Evolutionary conservation across 129 eudicot genomes (phyloP).

Genomic region (Tagetes patula): DNA sequence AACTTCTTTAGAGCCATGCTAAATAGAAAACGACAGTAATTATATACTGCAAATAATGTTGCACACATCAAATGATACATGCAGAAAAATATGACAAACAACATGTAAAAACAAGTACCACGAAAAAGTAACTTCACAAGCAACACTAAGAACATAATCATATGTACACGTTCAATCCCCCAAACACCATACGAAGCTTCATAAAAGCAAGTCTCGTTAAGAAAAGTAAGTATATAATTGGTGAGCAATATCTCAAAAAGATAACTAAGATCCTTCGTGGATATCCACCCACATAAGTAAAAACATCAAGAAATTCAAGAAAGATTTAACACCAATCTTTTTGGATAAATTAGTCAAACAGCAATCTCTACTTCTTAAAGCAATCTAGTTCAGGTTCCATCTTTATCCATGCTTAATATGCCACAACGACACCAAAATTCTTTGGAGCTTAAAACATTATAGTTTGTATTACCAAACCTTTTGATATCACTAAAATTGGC

Average conservation of each 20-base stretch:
- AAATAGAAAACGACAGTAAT: neutral
- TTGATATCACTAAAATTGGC: slow-evolving; percentile 9
- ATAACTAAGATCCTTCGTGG: neutral
- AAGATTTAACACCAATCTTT: slow-evolving; percentile 11
- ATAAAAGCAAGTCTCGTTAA: neutral
- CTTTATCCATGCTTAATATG: slow-evolving; percentile 1
- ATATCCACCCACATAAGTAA: neutral
- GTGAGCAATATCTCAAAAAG: slow-evolving; percentile 3
- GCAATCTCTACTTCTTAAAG: slow-evolving; percentile 6
- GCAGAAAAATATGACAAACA: slow-evolving; percentile 15
- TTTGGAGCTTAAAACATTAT: slow-evolving; percentile 11
- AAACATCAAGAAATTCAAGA: slow-evolving; percentile 6
- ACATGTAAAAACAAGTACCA: slow-evolving; percentile 9
- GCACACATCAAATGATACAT: slow-evolving; percentile 4
- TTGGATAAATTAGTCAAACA: neutral
- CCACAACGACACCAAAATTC: slow-evolving; percentile 10
- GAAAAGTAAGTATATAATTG: neutral
- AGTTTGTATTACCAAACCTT: slow-evolving; percentile 11
- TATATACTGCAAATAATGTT: neutral
- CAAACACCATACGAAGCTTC: slow-evolving; percentile 7
- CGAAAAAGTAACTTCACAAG: neutral
- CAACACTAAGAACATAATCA: neutral
- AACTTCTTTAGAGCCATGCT: neutral
- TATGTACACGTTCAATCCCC: slow-evolving; percentile 3
- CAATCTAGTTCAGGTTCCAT: neutral